Percentiles rank a stretch among this genome's conserved stretches.
Evolutionary conservation across 1,139 yeast species (phyloP).

Genomic region (Saccharomycopsis hybrid): DNA sequence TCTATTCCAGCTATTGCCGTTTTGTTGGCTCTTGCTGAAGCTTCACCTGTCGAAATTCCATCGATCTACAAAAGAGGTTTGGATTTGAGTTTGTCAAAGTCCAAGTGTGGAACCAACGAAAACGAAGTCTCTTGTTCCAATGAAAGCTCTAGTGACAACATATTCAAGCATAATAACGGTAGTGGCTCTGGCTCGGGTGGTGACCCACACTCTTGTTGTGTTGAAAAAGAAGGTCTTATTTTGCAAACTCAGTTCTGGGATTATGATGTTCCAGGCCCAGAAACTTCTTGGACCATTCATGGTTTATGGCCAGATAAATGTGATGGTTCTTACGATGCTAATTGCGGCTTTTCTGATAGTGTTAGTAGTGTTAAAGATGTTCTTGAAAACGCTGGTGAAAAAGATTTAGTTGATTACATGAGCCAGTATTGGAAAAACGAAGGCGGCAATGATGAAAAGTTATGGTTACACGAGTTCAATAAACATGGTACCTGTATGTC

Average conservation of each 20-base stretch:
- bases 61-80: slow-evolving; percentile 16
- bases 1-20: slow-evolving; percentile 15
- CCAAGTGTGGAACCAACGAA: slow-evolving; percentile 9
- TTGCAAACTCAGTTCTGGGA: slow-evolving; percentile 95
- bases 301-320: slow-evolving; percentile 86
- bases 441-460: slow-evolving; percentile 61
- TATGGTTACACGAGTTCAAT: slow-evolving; percentile 93
- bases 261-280: slow-evolving; percentile 68
- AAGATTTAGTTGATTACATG: slow-evolving; percentile 53
- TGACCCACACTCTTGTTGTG: slow-evolving; percentile 55
- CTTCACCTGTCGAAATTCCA: slow-evolving; percentile 13
- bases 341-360: slow-evolving; percentile 60
- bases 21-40: slow-evolving; percentile 8
- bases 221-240: slow-evolving; percentile 77
- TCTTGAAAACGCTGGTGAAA: slow-evolving; percentile 42
- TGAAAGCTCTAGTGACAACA: neutral
- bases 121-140: slow-evolving; percentile 11
- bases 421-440: slow-evolving; percentile 65
- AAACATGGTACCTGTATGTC: slow-evolving; percentile 93
- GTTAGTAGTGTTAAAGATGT: slow-evolving; percentile 49
- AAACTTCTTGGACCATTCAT: slow-evolving; percentile 73
- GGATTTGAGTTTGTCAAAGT: slow-evolving; percentile 8
- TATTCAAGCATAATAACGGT: neutral
- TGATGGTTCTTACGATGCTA: slow-evolving; percentile 66
- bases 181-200: neutral